Evolutionary conservation across 768 basidiomycete genomes (phyloP), one percentile per base, ranked within the genome.

Genomic region (Cystobasidium ongulense): DNA sequence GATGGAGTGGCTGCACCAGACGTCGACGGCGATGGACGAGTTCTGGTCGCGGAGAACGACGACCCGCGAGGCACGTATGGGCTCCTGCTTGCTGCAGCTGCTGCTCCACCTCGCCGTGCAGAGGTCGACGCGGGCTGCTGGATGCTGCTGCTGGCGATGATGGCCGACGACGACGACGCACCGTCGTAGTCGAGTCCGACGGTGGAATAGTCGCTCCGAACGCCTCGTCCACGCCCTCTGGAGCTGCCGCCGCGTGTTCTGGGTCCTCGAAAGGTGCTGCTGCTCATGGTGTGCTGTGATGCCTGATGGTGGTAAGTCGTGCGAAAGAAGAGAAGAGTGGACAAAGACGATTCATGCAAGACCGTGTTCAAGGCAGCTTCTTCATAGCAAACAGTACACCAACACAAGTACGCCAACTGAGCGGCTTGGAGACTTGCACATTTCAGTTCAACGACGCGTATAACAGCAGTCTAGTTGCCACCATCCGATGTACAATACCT

Each of bases 221-320:
- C 57, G 21, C 63, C 65, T n/a, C 50, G 15, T 17, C 65, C 65
- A 4, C 65, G 41, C 15, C 65, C 65, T 11, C 65, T 11, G 23
- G 10, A 27, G 25, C 63, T 43, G 39, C 65, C 31, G 27, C 65
- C 65, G 4, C 43, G 7, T 11, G 17, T 43, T 67, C 39, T 4
- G 4, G 11, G 21, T 3, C 65, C 43, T 52, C 65, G 27, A 15
- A 17, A 5, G 33, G 15, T 50, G 3, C 57, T 23, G 11, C 57
- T 59, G 29, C 23, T 15, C 57, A n/a, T 29, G 27, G 43, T 67
- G 46, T 21, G 11, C 36, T 35, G 18, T 8, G 62, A 17, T 63
- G 27, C 33, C n/a, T 63, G 62, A 27, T 64, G 29, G n/a, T n/a
- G n/a, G n/a, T n/a, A n/a, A n/a, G n/a, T n/a, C n/a, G n/a, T n/a